A percentile compares a stretch with the other conserved stretches of the same genome.
Conservation (phyloP, 192 early-diverging fungal species). For the Coemansia sp. region DNA sequence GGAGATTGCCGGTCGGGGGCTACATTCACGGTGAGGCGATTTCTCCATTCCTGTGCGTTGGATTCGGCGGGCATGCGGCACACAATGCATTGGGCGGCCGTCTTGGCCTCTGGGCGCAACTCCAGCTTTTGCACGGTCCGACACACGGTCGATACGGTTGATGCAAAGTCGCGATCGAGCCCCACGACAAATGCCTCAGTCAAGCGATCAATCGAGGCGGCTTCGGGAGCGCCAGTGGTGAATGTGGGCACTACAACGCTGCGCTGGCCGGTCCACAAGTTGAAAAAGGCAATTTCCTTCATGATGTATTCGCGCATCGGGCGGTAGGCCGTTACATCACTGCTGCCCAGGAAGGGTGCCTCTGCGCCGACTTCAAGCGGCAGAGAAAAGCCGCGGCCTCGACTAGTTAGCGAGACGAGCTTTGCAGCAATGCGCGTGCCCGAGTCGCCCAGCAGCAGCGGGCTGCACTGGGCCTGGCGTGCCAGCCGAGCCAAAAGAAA, state of each 20-base stretch:
- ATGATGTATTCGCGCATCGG: slow-evolving; percentile 80
- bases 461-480: slow-evolving; percentile 50
- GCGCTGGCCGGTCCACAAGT: slow-evolving; percentile 54
- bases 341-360: slow-evolving; percentile 54
- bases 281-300: slow-evolving; percentile 81
- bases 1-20: not conserved
- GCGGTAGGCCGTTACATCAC: slow-evolving; percentile 61
- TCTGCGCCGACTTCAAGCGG: slow-evolving; percentile 74
- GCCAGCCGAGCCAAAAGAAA: slow-evolving; percentile 62
- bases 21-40: slow-evolving; percentile 31
- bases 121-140: slow-evolving; percentile 80
- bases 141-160: slow-evolving; percentile 82
- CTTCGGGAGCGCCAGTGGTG: slow-evolving; percentile 60
- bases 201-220: slow-evolving; percentile 52
- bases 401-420: slow-evolving; percentile 75
- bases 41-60: slow-evolving; percentile 34
- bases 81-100: slow-evolving; percentile 54
- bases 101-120: slow-evolving; percentile 51
- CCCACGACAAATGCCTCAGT: slow-evolving; percentile 70
- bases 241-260: slow-evolving; percentile 52
- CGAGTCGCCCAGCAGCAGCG: slow-evolving; percentile 77
- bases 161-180: slow-evolving; percentile 80
- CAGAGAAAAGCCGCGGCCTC: slow-evolving; percentile 85
- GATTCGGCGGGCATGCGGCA: slow-evolving; percentile 66
- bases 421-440: slow-evolving; percentile 79